Conservation (phyloP, 768 basidiomycete genomes). For the Auriscalpium microsporum region DNA sequence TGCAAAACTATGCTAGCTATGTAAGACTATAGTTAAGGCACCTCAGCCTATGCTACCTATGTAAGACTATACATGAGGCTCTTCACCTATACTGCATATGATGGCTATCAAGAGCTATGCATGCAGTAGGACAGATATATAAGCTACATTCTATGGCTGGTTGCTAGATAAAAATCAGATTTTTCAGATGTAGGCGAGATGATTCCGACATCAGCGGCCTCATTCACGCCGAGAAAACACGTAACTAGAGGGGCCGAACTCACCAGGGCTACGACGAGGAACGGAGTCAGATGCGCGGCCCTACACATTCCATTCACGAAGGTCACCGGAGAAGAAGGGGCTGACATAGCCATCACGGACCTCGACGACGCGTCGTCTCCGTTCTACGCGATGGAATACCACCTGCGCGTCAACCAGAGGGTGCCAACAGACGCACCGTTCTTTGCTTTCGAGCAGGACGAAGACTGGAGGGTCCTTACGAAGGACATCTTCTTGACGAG, state of each 20-base stretch:
- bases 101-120: too few relatives aligned
- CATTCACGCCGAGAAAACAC: slow-evolving; percentile 1
- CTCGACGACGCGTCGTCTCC: slow-evolving; percentile 9
- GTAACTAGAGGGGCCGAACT: not conserved
- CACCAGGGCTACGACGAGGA: not conserved
- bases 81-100: too few relatives aligned
- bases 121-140: too few relatives aligned
- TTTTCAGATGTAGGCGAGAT: too few relatives aligned
- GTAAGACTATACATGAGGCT: too few relatives aligned
- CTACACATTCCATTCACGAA: slow-evolving; percentile 31
- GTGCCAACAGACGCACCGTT: not conserved
- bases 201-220: not conserved
- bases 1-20: too few relatives aligned
- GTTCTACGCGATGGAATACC: slow-evolving; percentile 17
- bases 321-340: slow-evolving; percentile 20
- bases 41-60: too few relatives aligned
- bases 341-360: slow-evolving; percentile 22
- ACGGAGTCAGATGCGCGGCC: slow-evolving; percentile 7
- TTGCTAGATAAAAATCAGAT: too few relatives aligned
- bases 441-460: not conserved
- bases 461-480: slow-evolving; percentile 1
- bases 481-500: not conserved
- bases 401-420: slow-evolving; percentile 13
- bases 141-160: too few relatives aligned
- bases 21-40: too few relatives aligned